Evolutionary conservation across 2,329 filamentous ascomycete species (phyloP), one percentile per base, ranked within the genome.

Genomic region (Neopestalotiopsis clavispora): DNA sequence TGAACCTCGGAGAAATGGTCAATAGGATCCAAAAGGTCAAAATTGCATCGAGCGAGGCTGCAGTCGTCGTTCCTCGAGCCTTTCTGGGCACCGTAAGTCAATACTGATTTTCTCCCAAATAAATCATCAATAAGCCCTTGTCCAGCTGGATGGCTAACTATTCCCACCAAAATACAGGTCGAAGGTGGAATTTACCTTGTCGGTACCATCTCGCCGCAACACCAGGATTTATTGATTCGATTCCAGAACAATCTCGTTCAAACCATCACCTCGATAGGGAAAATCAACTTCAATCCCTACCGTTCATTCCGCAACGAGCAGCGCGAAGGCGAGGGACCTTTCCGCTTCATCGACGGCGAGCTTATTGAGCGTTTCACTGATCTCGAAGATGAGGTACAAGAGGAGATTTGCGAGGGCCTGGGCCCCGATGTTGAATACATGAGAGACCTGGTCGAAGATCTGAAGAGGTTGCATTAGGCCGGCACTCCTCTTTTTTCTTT

Each of bases 171-270:
- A n/a, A 67, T 65, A 69, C 74, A 96, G 94, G 90, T 95, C 62
- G 95, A 98, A 79, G 96, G 96, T 32, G 92, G 92, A 0, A 91
- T 99, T 63, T 98, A 97, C 79, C 89, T 99, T 72, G 95, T 96
- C 75, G 94, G 92, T 0, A 88, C 92, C 6, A 94, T 99, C 72
- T 85, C 91, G 3, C 85, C 92, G 0, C 79, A 86, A 4, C 89
- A 92, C 66, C 91, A 94, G 76, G 92, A 97, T 73, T 84, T 97
- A 13, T 87, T 99, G 32, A 91, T 98, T 81, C 89, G 89, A 1
- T 89, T 99, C 67, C 96, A 99, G 78, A 82, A 84, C 0, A 89
- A 87, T 49, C 87, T 98, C 68, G 89, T 92, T 4, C 83, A 86
- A 3, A 84, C 89, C 5, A 85, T 97, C 34, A 82, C 88, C 45